A percentile compares a stretch with the other conserved stretches of the same genome.
Evolutionary conservation across 176 grass and related monocot species (phyloP).

Genomic region (Triticum dicoccoides): DNA sequence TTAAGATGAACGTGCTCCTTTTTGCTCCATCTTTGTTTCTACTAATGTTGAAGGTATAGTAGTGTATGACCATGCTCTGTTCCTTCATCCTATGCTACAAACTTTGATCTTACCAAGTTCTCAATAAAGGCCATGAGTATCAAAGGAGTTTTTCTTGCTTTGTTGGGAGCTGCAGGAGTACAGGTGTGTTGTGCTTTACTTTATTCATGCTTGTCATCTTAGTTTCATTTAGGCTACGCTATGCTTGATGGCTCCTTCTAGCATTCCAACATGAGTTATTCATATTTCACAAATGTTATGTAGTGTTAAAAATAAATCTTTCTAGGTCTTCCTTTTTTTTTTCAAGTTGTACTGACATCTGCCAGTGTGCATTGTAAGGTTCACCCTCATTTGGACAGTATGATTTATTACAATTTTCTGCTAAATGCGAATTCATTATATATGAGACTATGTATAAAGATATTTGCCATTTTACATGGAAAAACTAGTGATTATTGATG

Average conservation of each 20-base stretch:
- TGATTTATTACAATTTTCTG: not conserved
- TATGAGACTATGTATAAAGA: not conserved
- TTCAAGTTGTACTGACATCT: not conserved
- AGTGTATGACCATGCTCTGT: not conserved
- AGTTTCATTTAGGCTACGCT: not conserved
- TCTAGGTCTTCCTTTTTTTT: not conserved
- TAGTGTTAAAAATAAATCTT: not conserved
- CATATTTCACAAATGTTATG: not conserved
- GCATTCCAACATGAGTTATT: not conserved
- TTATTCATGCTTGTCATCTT: not conserved
- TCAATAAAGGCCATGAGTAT: conserved; percentile 65
- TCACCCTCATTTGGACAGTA: not conserved
- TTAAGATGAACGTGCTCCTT: conserved; percentile 99
- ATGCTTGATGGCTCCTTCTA: not conserved
- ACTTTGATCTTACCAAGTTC: conserved; percentile 22
- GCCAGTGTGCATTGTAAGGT: not conserved
- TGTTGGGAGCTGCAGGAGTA: conserved; percentile 67
- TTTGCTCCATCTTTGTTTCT: conserved; percentile 89
- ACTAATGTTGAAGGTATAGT: conserved; percentile 85
- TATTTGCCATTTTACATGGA: not conserved
- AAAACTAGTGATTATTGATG: not conserved
- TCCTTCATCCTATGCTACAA: conserved; percentile 26
- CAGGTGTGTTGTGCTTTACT: conserved; percentile 45
- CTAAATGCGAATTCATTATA: not conserved
- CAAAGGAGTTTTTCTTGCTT: conserved; percentile 64